These are phyloP conservation scores for Penicillium janthinellum DNA, from an alignment of 2,329 filamentous ascomycete species.

Conservation along the genomic window DNA sequence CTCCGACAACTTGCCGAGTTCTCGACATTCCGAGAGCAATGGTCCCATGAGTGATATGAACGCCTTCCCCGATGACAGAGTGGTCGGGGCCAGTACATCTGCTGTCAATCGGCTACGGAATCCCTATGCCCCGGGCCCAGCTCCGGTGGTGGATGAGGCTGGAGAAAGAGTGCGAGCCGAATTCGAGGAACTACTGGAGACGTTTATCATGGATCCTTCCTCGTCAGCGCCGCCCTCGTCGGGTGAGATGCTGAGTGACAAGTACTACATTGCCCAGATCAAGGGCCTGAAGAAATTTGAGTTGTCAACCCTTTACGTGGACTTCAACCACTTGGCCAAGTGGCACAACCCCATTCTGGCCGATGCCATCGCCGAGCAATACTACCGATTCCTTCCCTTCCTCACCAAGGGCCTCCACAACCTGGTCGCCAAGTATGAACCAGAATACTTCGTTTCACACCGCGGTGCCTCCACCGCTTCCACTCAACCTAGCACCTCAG, in stretches of 20 bases:
- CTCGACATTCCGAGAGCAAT: slow-evolving; percentile 56
- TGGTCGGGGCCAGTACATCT: slow-evolving; percentile 57
- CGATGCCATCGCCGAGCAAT: slow-evolving; percentile 82
- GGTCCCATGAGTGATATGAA: slow-evolving; percentile 59
- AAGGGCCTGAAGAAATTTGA: slow-evolving; percentile 63
- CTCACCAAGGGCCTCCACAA: slow-evolving; percentile 86
- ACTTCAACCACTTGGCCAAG: slow-evolving; percentile 74
- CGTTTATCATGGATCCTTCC: slow-evolving; percentile 59
- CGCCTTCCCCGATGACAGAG: slow-evolving; percentile 63
- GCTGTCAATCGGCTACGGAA: slow-evolving; percentile 52
- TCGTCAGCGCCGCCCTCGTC: slow-evolving; percentile 57
- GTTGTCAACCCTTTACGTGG: slow-evolving; percentile 67
- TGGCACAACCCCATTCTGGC: slow-evolving; percentile 80
- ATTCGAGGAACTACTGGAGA: slow-evolving; percentile 66
- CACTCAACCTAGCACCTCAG: slow-evolving; percentile 67
- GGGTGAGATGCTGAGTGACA: slow-evolving; percentile 59
- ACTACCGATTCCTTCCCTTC: slow-evolving; percentile 94
- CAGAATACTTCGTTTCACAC: slow-evolving; percentile 90
- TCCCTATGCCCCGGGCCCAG: slow-evolving; percentile 56
- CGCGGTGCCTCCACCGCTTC: slow-evolving; percentile 74
- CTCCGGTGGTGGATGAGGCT: slow-evolving; percentile 61
- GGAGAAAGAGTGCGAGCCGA: slow-evolving; percentile 64
- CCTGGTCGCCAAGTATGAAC: slow-evolving; percentile 91
- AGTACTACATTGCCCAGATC: slow-evolving; percentile 69
- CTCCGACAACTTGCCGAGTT: slow-evolving; percentile 53